phyloP scores from a whole-genome alignment of 225 moss, liverwort and hornwort species.

The Physcomitrellopsis africana region DNA sequence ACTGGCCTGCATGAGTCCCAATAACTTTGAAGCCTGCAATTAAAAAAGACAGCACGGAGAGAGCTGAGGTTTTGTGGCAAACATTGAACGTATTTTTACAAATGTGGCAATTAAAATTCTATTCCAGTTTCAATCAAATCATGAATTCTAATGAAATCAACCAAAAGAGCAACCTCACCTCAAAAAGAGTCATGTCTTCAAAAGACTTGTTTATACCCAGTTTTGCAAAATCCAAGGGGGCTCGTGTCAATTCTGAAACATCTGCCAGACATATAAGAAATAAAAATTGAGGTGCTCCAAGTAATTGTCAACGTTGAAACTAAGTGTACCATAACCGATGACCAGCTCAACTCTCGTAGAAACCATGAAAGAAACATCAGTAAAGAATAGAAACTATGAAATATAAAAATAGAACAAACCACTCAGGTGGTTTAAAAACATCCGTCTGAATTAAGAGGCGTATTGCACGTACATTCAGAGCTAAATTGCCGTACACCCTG shows the following conservation, averaged over 20 bases:
- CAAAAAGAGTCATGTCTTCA: slow-evolving; percentile 49
- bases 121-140: not conserved
- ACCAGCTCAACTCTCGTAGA: not conserved
- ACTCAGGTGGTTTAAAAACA: not conserved
- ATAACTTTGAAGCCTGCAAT: slow-evolving; percentile 42
- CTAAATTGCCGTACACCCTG: slow-evolving; percentile 42
- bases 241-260: slow-evolving; percentile 39
- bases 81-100: not conserved
- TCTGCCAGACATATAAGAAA: slow-evolving; percentile 27
- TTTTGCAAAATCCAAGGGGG: slow-evolving; percentile 46
- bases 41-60: not conserved
- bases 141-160: slow-evolving; percentile 8
- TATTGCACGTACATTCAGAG: slow-evolving; percentile 35
- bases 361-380: not conserved
- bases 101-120: too few species aligned
- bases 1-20: slow-evolving; percentile 39
- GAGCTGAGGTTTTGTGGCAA: not conserved
- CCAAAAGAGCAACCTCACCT: slow-evolving; percentile 35
- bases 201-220: slow-evolving; percentile 38
- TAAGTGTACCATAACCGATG: not conserved
- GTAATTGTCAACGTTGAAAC: slow-evolving; percentile 4
- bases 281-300: not conserved
- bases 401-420: not conserved
- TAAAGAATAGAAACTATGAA: not conserved
- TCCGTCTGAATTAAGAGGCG: not conserved